These are phyloP conservation scores for Naganishia vaughanmartiniae DNA, from an alignment of 768 basidiomycete species.

Conservation along the genomic window DNA sequence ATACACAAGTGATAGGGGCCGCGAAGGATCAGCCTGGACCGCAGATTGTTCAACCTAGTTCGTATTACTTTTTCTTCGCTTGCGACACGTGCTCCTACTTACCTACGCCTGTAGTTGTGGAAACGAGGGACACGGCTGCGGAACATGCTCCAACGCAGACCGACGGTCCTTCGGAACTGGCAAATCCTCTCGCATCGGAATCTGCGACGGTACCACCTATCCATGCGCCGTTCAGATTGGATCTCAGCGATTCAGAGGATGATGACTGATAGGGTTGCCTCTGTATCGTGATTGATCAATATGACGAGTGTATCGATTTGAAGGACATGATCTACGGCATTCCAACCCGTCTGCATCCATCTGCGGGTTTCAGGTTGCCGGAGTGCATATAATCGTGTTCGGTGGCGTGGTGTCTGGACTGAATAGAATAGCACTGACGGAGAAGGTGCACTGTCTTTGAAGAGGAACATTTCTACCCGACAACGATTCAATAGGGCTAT, in stretches of 20 bases:
- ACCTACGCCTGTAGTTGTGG: neutral
- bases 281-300: neutral
- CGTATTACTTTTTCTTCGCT: neutral
- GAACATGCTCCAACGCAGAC: neutral
- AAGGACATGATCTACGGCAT: no score
- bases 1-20: conserved; percentile 15
- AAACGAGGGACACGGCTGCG: neutral
- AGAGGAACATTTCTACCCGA: no score
- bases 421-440: no score
- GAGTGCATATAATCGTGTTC: no score
- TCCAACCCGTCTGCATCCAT: no score
- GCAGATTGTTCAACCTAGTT: neutral
- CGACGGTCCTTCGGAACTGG: neutral
- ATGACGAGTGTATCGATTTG: neutral
- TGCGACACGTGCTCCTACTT: neutral
- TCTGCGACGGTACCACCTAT: neutral
- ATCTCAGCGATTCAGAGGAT: conserved; percentile 29
- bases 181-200: neutral
- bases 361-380: no score
- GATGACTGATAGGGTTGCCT: conserved; percentile 8
- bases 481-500: no score
- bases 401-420: no score
- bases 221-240: conserved; percentile 27
- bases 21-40: conserved; percentile 5
- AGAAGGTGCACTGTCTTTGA: no score